These are phyloP conservation scores for Phialocephala subalpina DNA, from an alignment of 2,329 filamentous ascomycete species.

Conservation along the genomic window DNA sequence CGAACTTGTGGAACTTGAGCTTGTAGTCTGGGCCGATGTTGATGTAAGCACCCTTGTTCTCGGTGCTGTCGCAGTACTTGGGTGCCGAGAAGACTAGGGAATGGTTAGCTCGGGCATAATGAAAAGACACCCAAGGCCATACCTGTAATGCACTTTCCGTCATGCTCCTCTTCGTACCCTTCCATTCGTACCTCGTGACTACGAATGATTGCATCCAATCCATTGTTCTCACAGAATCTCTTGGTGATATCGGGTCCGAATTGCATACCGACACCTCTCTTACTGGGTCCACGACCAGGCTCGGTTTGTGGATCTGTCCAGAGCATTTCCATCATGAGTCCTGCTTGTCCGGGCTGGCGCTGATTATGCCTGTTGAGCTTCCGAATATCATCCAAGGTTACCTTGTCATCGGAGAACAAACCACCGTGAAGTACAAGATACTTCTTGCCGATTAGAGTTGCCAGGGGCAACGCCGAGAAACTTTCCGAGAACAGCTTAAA, in stretches of 20 bases:
- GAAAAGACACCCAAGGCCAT: conserved; percentile 44
- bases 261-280: conserved; percentile 94
- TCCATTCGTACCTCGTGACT: conserved; percentile 99
- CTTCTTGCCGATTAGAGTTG: conserved; percentile 89
- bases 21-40: conserved; percentile 94
- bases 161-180: conserved; percentile 98
- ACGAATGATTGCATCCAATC: conserved; percentile 91
- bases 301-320: conserved; percentile 96
- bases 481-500: conserved; percentile 99
- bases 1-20: conserved; percentile 91
- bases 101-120: conserved; percentile 27
- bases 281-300: conserved; percentile 90
- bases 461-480: conserved; percentile 92
- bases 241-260: conserved; percentile 98
- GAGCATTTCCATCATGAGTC: conserved; percentile 99
- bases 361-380: conserved; percentile 92
- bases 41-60: conserved; percentile 98
- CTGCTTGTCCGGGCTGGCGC: conserved; percentile 89
- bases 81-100: conserved; percentile 89
- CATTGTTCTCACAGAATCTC: conserved; percentile 95
- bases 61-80: conserved; percentile 96
- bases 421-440: conserved; percentile 94
- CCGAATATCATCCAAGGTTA: conserved; percentile 91
- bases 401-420: conserved; percentile 93
- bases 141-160: conserved; percentile 94